Evolutionary conservation across 139 green algal species (phyloP).

Genomic region (Tetratostichococcus sp.): DNA sequence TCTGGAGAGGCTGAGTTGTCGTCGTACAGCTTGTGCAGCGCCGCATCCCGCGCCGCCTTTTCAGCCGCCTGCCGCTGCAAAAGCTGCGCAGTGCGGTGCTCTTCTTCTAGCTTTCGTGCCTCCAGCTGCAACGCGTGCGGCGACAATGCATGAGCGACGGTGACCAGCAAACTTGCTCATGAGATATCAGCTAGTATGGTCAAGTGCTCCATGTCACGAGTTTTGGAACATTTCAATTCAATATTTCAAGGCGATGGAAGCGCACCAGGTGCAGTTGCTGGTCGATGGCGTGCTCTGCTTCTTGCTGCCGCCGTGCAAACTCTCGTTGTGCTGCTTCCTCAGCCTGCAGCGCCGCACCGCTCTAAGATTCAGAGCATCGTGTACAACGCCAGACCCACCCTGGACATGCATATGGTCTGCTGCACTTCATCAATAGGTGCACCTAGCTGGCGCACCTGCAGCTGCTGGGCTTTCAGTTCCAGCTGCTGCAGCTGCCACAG

Average conservation of each 20-base stretch:
- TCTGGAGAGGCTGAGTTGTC: constrained; percentile 18
- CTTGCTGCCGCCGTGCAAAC: neutral
- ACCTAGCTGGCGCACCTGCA: neutral
- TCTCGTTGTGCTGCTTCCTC: constrained; percentile 19
- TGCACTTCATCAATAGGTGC: too few species aligned
- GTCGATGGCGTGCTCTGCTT: constrained; percentile 4
- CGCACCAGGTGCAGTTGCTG: constrained; percentile 26
- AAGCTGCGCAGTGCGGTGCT: constrained; percentile 6
- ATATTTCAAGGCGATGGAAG: constrained; percentile 17
- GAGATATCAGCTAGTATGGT: too few species aligned
- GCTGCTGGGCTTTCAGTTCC: constrained; percentile 42
- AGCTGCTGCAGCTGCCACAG: constrained; percentile 48
- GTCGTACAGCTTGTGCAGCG: constrained; percentile 34
- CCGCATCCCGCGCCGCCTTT: constrained; percentile 44
- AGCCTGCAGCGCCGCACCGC: too few species aligned
- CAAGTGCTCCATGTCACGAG: too few species aligned
- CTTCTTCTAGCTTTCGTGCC: constrained; percentile 13
- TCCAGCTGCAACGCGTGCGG: constrained; percentile 10
- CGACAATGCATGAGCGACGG: too few species aligned
- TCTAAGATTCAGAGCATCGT: too few species aligned
- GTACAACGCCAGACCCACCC: too few species aligned
- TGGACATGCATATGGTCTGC: too few species aligned
- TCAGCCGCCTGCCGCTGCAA: constrained; percentile 35
- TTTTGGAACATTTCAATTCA: too few species aligned
- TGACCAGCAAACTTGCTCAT: too few species aligned